A percentile compares a stretch with the other conserved stretches of the same genome.
Conservation (phyloP, 2,329 filamentous ascomycete species). For the Aphanocladium album region DNA sequence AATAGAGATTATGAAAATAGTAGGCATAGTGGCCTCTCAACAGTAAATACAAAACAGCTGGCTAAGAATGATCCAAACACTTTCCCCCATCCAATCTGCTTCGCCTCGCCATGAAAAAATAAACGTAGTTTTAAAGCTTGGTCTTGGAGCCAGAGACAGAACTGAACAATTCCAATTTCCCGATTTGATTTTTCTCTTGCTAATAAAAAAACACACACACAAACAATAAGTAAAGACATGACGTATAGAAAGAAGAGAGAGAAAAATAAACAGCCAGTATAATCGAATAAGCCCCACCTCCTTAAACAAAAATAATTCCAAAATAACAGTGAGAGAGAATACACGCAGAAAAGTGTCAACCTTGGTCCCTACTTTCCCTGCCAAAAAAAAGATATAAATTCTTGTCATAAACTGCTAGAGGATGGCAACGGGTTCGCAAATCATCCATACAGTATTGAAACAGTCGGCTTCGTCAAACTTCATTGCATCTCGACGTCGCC, state of each 20-base stretch:
- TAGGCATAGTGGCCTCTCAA: background rate
- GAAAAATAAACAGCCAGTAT: background rate
- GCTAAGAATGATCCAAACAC: background rate
- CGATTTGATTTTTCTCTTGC: background rate
- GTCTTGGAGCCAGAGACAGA: background rate
- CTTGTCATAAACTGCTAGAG: background rate
- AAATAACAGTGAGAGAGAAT: slow-evolving; percentile 15
- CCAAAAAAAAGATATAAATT: slow-evolving; percentile 17
- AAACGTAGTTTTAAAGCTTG: background rate
- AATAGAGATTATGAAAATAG: background rate
- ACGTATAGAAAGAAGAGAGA: background rate
- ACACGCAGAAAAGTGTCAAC: background rate
- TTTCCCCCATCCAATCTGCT: background rate
- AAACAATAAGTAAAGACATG: slow-evolving; percentile 4
- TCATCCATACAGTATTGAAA: too few relatives aligned
- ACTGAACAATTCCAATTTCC: background rate
- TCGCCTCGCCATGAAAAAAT: background rate
- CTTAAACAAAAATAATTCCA: slow-evolving; percentile 8
- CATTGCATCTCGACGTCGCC: slow-evolving; percentile 31
- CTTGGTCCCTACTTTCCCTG: background rate
- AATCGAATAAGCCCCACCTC: background rate
- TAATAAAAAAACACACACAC: slow-evolving; percentile 2
- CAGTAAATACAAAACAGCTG: background rate
- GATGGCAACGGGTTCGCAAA: too few relatives aligned
- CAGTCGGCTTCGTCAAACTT: too few relatives aligned